Evolutionary conservation across 2,329 filamentous ascomycete species (phyloP).

Genomic region (Diatrype stigma): DNA sequence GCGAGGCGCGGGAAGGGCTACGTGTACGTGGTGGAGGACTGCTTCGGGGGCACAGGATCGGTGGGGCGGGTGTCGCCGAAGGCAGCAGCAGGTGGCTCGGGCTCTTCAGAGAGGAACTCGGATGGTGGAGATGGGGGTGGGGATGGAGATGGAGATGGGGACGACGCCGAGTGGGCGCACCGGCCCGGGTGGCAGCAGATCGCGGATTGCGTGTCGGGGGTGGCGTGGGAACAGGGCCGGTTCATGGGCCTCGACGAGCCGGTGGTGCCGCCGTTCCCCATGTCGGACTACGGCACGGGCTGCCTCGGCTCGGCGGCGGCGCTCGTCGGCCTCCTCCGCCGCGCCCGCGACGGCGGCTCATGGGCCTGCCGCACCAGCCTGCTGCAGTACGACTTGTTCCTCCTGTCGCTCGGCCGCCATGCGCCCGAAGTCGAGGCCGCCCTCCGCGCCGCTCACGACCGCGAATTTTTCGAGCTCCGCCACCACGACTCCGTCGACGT

Average conservation of each 20-base stretch:
- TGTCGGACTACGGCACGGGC: constrained; percentile 44
- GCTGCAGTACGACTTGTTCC: constrained; percentile 33
- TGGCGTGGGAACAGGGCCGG: constrained; percentile 32
- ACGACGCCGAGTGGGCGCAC: constrained; percentile 51
- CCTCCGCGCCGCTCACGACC: constrained; percentile 43
- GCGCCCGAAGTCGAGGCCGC: constrained; percentile 41
- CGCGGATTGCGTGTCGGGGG: constrained; percentile 33
- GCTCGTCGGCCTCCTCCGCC: constrained; percentile 29
- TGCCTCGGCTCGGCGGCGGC: constrained; percentile 29
- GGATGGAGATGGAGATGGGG: not conserved
- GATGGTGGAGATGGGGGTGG: too few species aligned
- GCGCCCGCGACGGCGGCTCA: constrained; percentile 28
- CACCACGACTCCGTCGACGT: constrained; percentile 57
- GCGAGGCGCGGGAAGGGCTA: constrained; percentile 55
- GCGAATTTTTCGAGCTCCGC: constrained; percentile 49
- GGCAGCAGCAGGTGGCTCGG: too few species aligned
- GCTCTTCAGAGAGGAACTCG: too few species aligned
- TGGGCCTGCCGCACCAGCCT: constrained; percentile 32
- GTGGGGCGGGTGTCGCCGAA: too few species aligned
- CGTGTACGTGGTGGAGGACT: constrained; percentile 67
- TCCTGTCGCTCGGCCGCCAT: constrained; percentile 41
- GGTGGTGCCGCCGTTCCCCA: constrained; percentile 61
- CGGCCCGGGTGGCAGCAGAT: constrained; percentile 61
- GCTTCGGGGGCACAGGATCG: constrained; percentile 57
- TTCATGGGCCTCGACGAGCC: constrained; percentile 49